Evolutionary conservation across 208 protist species (phyloP).

Genomic region (Leishmania martiniquensis): DNA sequence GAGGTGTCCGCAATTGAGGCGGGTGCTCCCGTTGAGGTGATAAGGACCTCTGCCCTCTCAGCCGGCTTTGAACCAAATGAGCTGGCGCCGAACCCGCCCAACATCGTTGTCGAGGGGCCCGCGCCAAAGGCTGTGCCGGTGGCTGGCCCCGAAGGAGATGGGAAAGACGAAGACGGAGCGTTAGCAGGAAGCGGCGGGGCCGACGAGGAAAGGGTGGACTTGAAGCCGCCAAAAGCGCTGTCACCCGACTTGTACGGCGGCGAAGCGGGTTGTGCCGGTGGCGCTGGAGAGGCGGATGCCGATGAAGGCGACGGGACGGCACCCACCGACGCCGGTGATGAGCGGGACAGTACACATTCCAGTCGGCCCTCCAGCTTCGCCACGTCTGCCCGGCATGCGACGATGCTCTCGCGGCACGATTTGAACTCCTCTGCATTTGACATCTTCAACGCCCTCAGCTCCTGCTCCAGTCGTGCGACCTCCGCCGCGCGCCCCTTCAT

Average conservation of each 20-base stretch:
- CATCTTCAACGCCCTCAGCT: conserved; percentile 16
- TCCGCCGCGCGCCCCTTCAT: neutral
- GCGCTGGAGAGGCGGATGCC: neutral
- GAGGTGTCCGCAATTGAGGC: neutral
- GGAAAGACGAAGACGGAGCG: neutral
- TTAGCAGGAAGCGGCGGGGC: neutral
- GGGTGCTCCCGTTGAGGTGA: neutral
- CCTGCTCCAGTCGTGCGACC: conserved; percentile 15
- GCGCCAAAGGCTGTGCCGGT: neutral
- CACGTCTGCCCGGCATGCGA: conserved; percentile 23
- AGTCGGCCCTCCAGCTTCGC: conserved; percentile 18
- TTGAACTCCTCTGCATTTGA: conserved; percentile 16
- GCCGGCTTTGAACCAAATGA: neutral
- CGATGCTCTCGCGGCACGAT: conserved; percentile 21
- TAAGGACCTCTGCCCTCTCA: too few species aligned
- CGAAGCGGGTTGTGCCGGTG: neutral
- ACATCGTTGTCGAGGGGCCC: neutral
- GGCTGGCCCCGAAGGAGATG: neutral
- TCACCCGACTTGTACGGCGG: neutral
- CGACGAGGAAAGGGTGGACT: neutral
- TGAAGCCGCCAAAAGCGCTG: neutral
- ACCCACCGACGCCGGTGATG: neutral
- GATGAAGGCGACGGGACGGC: neutral
- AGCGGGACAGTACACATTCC: conserved; percentile 7
- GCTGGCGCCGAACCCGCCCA: conserved; percentile 1